Percentiles rank a stretch among this genome's conserved stretches.
Conservation (phyloP, 2,329 filamentous ascomycete genomes). For the Colletotrichum zoysiae region DNA sequence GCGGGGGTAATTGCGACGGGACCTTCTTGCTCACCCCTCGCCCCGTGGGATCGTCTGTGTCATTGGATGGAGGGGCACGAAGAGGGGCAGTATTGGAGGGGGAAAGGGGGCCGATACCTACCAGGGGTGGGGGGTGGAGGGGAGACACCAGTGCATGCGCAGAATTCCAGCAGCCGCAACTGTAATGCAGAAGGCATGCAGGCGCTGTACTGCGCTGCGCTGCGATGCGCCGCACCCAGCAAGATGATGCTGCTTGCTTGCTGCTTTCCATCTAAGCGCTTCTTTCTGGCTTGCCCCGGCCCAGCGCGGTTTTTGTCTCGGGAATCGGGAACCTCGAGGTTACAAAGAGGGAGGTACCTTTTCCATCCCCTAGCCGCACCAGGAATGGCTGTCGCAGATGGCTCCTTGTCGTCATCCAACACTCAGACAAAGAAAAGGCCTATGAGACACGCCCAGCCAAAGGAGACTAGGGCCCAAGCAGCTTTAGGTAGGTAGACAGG, state of each 20-base stretch:
- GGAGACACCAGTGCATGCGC: slow-evolving; percentile 35
- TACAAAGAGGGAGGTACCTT: slow-evolving; percentile 23
- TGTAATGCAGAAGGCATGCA: slow-evolving; percentile 5
- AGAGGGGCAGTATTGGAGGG: slow-evolving; percentile 35
- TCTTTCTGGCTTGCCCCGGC: slow-evolving; percentile 10
- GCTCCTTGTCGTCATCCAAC: slow-evolving; percentile 25
- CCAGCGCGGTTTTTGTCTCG: slow-evolving; percentile 28
- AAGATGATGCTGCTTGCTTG: slow-evolving; percentile 22
- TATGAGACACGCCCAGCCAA: slow-evolving; percentile 33
- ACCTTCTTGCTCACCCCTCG: slow-evolving; percentile 27
- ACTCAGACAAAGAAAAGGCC: slow-evolving; percentile 22
- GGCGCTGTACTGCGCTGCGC: slow-evolving; percentile 4
- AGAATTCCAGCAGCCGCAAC: slow-evolving; percentile 24
- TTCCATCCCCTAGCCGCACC: slow-evolving; percentile 14
- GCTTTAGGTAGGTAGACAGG: neutral
- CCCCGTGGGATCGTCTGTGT: slow-evolving; percentile 21
- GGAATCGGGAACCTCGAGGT: slow-evolving; percentile 19
- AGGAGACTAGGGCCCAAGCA: slow-evolving; percentile 24
- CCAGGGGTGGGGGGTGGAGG: neutral
- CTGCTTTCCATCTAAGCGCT: neutral
- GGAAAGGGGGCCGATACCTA: slow-evolving; percentile 1
- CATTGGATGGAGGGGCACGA: slow-evolving; percentile 40
- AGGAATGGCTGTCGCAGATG: slow-evolving; percentile 36
- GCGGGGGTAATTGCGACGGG: slow-evolving; percentile 37
- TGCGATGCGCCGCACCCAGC: slow-evolving; percentile 32